phyloP scores from a whole-genome alignment of 371 early-diverging fungal genomes.

The Mortierella sp. region DNA sequence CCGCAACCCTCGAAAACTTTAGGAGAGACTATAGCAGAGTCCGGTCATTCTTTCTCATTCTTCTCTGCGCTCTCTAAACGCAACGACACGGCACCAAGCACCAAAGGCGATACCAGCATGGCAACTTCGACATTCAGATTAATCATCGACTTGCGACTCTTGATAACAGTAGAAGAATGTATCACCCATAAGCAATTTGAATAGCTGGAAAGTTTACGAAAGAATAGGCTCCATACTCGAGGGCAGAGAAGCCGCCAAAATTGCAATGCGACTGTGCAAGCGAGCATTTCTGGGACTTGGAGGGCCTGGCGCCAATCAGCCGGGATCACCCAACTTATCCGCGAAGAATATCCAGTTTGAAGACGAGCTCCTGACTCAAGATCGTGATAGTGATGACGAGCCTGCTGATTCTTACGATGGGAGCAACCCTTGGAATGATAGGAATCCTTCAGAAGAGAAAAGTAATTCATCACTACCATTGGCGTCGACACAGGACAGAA shows the following conservation, averaged over 20 bases:
- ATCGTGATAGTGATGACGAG: background rate
- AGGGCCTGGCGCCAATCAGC: constrained; percentile 9
- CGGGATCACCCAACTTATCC: constrained; percentile 20
- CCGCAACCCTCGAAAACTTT: no score
- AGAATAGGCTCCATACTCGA: constrained; percentile 38
- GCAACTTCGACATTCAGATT: constrained; percentile 1
- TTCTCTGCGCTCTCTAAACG: no score
- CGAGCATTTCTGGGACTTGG: constrained; percentile 39
- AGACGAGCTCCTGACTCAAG: constrained; percentile 2
- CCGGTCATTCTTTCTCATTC: no score
- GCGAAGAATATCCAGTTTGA: constrained; percentile 20
- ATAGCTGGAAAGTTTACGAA: constrained; percentile 42
- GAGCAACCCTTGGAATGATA: background rate
- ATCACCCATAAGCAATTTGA: constrained; percentile 36
- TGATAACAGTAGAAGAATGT: constrained; percentile 45
- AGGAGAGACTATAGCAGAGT: no score
- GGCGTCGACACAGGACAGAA: constrained; percentile 16
- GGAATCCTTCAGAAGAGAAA: no score
- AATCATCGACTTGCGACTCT: constrained; percentile 29
- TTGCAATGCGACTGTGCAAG: constrained; percentile 39
- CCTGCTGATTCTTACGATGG: background rate
- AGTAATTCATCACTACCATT: no score
- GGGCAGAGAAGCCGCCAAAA: constrained; percentile 32
- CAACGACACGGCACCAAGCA: no score
- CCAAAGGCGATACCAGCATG: no score